Evolutionary conservation across 1,284 basidiomycete species (phyloP).

Genomic region (Sporisorium exsertum): DNA sequence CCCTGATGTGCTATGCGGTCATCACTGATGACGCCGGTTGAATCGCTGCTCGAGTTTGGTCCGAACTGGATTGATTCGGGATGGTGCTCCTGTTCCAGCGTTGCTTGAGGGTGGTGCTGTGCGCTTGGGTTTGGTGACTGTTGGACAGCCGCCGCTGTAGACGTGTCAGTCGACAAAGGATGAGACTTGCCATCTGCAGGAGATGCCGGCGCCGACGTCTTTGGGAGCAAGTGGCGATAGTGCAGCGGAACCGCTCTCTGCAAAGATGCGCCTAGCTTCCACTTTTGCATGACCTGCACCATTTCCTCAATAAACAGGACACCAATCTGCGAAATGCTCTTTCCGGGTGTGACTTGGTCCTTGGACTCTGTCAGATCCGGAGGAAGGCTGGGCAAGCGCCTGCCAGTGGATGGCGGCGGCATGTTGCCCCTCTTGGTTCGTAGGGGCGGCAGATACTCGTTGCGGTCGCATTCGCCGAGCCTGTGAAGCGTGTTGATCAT

Average conservation of each 20-base stretch:
- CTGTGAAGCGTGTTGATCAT: constrained; percentile 33
- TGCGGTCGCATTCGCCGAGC: constrained; percentile 47
- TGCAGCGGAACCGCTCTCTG: constrained; percentile 31
- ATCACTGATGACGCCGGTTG: too few species aligned
- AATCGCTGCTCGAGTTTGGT: background rate
- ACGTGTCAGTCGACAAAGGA: background rate
- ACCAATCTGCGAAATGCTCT: constrained; percentile 49
- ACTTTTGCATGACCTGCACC: constrained; percentile 48
- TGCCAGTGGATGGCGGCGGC: constrained; percentile 26
- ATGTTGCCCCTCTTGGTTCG: constrained; percentile 25
- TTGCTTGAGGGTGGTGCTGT: background rate
- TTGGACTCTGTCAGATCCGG: constrained; percentile 21
- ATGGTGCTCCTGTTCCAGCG: constrained; percentile 1
- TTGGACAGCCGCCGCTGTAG: background rate
- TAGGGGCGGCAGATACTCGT: constrained; percentile 37
- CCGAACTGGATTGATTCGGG: background rate
- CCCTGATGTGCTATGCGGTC: constrained; percentile 13
- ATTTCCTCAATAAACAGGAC: constrained; percentile 47
- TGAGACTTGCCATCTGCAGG: constrained; percentile 1
- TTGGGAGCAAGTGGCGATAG: constrained; percentile 19
- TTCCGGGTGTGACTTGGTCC: constrained; percentile 9
- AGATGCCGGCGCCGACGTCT: background rate
- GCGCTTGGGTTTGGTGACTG: background rate
- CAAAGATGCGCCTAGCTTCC: constrained; percentile 44
- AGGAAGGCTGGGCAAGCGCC: constrained; percentile 21